A percentile compares a stretch with the other conserved stretches of the same genome.
phyloP scores from a whole-genome alignment of 2,329 filamentous ascomycete species.

The Trichoderma cornu-damae region DNA sequence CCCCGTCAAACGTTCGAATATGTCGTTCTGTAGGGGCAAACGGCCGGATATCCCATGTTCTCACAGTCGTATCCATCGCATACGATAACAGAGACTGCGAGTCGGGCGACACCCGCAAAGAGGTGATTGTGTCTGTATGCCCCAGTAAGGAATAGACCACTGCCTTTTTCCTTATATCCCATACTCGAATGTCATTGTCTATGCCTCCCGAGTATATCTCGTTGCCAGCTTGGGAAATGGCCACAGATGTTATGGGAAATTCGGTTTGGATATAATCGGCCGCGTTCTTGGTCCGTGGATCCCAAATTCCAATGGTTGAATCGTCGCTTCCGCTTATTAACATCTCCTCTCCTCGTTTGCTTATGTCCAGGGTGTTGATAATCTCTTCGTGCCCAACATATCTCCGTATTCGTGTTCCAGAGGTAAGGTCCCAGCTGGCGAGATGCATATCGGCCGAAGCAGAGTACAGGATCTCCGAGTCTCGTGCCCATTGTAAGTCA shows the following conservation, averaged over 20 bases:
- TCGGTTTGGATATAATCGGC: conserved; percentile 84
- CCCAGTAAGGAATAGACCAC: conserved; percentile 83
- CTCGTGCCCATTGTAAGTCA: conserved; percentile 94
- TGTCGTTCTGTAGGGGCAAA: conserved; percentile 86
- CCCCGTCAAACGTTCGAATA: conserved; percentile 88
- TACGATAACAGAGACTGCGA: conserved; percentile 86
- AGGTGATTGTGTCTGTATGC: conserved; percentile 88
- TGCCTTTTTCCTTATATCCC: conserved; percentile 90
- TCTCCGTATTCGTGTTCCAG: conserved; percentile 83
- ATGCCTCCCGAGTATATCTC: conserved; percentile 93
- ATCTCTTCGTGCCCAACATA: conserved; percentile 93
- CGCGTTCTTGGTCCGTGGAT: conserved; percentile 83
- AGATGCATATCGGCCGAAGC: conserved; percentile 91
- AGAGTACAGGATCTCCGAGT: conserved; percentile 84
- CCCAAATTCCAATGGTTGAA: conserved; percentile 91
- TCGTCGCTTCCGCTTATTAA: conserved; percentile 91
- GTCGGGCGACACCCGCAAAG: conserved; percentile 85
- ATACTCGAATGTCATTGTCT: conserved; percentile 95
- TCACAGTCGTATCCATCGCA: conserved; percentile 86
- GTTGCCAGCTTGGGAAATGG: conserved; percentile 88
- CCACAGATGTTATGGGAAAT: conserved; percentile 86
- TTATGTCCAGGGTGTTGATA: conserved; percentile 88
- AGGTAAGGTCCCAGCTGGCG: conserved; percentile 91
- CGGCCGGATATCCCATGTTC: conserved; percentile 93
- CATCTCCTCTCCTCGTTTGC: conserved; percentile 82